Evolutionary conservation across 2,329 filamentous ascomycete genomes (phyloP), one percentile per base, ranked within the genome.

Genomic region (Fusarium sp.): DNA sequence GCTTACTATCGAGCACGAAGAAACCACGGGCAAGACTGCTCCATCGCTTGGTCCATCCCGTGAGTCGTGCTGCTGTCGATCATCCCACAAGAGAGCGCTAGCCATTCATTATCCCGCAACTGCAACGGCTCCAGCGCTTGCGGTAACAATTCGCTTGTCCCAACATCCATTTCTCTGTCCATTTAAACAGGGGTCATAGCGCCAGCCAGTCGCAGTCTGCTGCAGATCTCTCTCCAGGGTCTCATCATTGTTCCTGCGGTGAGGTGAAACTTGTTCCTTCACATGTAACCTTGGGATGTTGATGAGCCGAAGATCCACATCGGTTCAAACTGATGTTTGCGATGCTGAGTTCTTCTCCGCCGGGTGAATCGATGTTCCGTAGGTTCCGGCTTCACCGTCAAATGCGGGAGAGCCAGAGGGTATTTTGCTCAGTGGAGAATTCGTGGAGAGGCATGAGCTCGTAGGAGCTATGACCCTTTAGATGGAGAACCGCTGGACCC

Each of bases 231-330:
- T 33, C 61, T 14, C 51, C 31, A 59, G 36, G 29, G 46, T 44
- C 56, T 51, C 17, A 24, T 40, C 12, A 31, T 22, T 27, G 17
- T 60, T 14, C 17, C 46, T 29, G 16, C 14, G 53, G 31, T 40
- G 55, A 55, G 51, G 31, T 40, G 56, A 42, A 55, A 67, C 56
- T 44, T n/a, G 49, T 44, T 60, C 36, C 38, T 73, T 73, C 63
- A 71, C 63, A 68, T 73, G 29, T 36, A 49, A 58, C 29, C 42
- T 64, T 53, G 3, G 22, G n/a, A 44, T 20, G 22, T 20, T 60
- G 22, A 55, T 55, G 46, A 72, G 56, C 49, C 68, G 42, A 59
- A 72, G 59, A 61, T 66, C 71, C 71, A 74, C 71, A 66, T 58
- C 53, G 62, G 49, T 57, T 72, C 64, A 56, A 27, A 10, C 31